A percentile compares a stretch with the other conserved stretches of the same genome.
Conservation (phyloP, 192 early-diverging fungal species). For the Polychytrium aggregatum region DNA sequence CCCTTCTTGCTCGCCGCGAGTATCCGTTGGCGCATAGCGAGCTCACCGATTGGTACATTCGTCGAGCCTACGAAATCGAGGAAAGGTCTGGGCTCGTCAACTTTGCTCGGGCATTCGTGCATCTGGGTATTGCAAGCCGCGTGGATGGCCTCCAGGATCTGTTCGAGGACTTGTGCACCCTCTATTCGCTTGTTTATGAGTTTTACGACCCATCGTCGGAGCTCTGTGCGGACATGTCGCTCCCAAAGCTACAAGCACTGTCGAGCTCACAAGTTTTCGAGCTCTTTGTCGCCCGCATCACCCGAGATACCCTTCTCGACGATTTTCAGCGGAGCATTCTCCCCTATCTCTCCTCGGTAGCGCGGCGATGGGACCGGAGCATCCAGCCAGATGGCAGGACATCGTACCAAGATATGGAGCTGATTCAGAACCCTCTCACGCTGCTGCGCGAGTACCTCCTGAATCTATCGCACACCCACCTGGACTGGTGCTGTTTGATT, state of each 20-base stretch:
- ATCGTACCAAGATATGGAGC: too few species aligned
- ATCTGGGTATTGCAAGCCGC: slow-evolving; percentile 32
- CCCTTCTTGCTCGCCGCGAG: background rate
- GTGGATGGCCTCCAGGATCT: slow-evolving; percentile 37
- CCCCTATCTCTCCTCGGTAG: slow-evolving; percentile 3
- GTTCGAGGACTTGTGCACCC: slow-evolving; percentile 42
- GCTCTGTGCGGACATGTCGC: slow-evolving; percentile 7
- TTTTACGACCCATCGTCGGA: slow-evolving; percentile 17
- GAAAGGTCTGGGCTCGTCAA: slow-evolving; percentile 33
- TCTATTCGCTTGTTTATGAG: slow-evolving; percentile 49
- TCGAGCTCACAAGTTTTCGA: slow-evolving; percentile 17
- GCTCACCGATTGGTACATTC: slow-evolving; percentile 48
- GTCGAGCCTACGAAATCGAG: slow-evolving; percentile 45
- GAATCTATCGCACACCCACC: too few species aligned
- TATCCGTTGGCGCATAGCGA: slow-evolving; percentile 36
- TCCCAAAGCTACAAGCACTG: slow-evolving; percentile 25
- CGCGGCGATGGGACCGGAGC: background rate
- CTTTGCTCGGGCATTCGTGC: slow-evolving; percentile 41
- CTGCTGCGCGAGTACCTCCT: too few species aligned
- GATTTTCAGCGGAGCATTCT: slow-evolving; percentile 4
- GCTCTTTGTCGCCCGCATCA: slow-evolving; percentile 2
- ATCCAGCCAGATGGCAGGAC: too few species aligned
- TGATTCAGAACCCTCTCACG: too few species aligned
- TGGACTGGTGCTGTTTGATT: too few species aligned
- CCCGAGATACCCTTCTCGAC: background rate